phyloP scores from a whole-genome alignment of 139 green algal species.

The Auxenochlorella pyrenoidosa region DNA sequence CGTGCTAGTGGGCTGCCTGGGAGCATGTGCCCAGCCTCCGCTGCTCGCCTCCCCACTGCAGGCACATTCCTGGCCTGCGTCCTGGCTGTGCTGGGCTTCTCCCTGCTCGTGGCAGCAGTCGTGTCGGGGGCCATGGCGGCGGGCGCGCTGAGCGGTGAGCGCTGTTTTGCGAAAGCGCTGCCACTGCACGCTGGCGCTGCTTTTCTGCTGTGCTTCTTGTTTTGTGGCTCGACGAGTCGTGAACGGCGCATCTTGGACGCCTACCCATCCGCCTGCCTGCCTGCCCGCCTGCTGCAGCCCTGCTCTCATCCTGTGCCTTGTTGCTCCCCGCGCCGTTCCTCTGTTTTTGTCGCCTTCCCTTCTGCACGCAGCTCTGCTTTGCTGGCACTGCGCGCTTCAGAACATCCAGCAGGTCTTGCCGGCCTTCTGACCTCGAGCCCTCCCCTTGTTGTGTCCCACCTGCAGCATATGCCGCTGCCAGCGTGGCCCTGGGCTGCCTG shows the following conservation, averaged over 20 bases:
- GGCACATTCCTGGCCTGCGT: conserved; percentile 16
- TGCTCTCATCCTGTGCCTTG: too few species aligned
- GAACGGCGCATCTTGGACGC: too few species aligned
- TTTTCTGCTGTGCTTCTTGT: too few species aligned
- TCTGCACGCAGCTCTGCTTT: not conserved
- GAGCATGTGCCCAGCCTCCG: too few species aligned
- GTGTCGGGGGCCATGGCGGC: not conserved
- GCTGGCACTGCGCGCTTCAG: not conserved
- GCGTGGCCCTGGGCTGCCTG: not conserved
- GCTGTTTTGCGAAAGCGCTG: not conserved
- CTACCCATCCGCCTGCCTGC: not conserved
- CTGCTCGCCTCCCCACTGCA: not conserved
- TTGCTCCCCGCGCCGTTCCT: too few species aligned
- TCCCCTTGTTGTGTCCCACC: not conserved
- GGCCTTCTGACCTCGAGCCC: too few species aligned
- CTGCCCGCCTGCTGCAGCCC: not conserved
- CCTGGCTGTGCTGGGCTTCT: not conserved
- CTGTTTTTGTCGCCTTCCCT: too few species aligned
- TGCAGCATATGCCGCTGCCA: conserved; percentile 5
- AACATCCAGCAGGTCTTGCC: not conserved
- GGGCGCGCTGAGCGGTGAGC: conserved; percentile 9
- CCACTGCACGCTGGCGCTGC: too few species aligned
- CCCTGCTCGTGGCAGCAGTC: not conserved
- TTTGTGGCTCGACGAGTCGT: not conserved
- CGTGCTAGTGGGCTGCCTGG: too few species aligned